phyloP scores from a whole-genome alignment of 2,329 filamentous ascomycete species.

The Lasiodiplodia theobromae region DNA sequence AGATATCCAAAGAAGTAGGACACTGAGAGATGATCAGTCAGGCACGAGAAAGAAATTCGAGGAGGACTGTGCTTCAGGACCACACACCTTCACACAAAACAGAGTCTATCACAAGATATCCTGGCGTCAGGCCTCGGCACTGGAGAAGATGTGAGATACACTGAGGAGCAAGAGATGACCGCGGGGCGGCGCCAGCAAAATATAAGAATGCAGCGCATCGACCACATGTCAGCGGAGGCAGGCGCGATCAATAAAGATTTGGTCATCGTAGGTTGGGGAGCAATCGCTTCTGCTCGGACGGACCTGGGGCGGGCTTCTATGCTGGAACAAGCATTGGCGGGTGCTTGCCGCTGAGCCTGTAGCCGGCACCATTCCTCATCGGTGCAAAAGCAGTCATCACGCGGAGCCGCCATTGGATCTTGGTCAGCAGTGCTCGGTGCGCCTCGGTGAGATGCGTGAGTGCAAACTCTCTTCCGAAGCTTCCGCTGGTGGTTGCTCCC shows the following conservation, averaged over 20 bases:
- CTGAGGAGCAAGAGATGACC: not conserved
- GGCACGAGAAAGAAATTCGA: not conserved
- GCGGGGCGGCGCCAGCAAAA: not conserved
- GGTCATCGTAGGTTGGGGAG: not conserved
- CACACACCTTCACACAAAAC: not conserved
- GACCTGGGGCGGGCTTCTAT: not conserved
- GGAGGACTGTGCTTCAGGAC: not conserved
- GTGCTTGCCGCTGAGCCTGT: conserved; percentile 24
- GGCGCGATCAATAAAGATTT: conserved; percentile 21
- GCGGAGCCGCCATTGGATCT: not conserved
- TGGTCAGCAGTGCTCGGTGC: conserved; percentile 6
- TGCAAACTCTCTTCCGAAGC: not conserved
- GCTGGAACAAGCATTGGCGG: conserved; percentile 22
- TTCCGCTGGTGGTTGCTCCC: not conserved
- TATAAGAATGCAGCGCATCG: not conserved
- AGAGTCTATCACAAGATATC: not conserved
- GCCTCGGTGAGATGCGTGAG: conserved; percentile 1
- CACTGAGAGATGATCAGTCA: not conserved
- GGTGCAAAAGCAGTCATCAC: not conserved
- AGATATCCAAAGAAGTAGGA: not conserved
- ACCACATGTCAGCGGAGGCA: not conserved
- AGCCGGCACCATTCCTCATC: conserved; percentile 10
- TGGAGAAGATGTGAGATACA: not conserved
- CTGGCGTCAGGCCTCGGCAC: not conserved
- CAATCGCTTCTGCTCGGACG: not conserved